Evolutionary conservation across 179 eudicot species (phyloP), one percentile per base, ranked within the genome.

Genomic region (Silene vulgaris): DNA sequence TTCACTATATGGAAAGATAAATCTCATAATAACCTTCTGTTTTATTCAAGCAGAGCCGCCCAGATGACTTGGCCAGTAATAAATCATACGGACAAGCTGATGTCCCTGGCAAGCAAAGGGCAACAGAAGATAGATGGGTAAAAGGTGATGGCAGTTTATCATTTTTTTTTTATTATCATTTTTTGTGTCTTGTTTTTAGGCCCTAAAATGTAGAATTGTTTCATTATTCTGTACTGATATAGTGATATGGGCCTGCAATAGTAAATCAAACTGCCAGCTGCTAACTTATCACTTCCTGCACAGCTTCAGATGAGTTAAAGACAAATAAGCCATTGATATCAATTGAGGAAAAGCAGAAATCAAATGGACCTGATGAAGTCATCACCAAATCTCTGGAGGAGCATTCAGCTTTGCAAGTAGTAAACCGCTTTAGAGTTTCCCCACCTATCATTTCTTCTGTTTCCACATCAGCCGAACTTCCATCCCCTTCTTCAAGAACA

Each of bases 1-100:
- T 68, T 14, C 1, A 40, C n/a, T 57, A 29, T 76, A 17, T 54
- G 30, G 16, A 16, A 3, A 32, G 57, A 37, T 20, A 54, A 14
- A 12, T 71, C 28, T 52, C 23, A 65, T 37, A 14, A 19, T 69
- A 61, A 69, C 17, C 2, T 26, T 45, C 45, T 73, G 61, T 56
- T 82, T 35, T 71, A n/a, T 68, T 32, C 76, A 83, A 82, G 85
- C 79, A 70, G 62, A 70, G 50, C 40, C 71, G 59, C 77, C 40
- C 74, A 21, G 74, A 61, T 26, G 73, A 56, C 50, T 70, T 69
- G 4, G 50, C 37, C 29, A 59, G 65, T 66, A 65, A 70, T 64
- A 68, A 77, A 76, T 59, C 76, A 40, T 64, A 54, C 16, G 75
- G 30, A 69, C 72, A 16, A 14, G 66, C 74, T 45, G 78, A 77